Conservation (phyloP, 257 asterid genomes). For the Gardenia jasminoides region DNA sequence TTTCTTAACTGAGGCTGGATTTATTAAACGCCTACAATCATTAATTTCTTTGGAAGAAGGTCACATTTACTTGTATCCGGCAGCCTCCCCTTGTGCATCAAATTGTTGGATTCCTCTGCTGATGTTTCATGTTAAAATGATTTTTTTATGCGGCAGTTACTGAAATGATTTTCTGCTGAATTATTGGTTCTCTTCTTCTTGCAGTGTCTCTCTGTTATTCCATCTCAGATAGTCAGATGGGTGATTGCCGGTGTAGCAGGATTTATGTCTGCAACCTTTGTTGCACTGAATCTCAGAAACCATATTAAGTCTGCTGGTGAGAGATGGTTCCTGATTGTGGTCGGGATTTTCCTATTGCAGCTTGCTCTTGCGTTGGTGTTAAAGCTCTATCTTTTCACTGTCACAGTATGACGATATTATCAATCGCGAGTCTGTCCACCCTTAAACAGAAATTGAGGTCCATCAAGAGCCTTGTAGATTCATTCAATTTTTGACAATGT, state of each 20-base stretch:
- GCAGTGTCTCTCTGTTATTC: slow-evolving; percentile 91
- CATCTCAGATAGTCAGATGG: slow-evolving; percentile 87
- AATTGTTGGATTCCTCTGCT: not conserved
- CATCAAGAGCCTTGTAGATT: slow-evolving; percentile 28
- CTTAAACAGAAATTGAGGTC: slow-evolving; percentile 4
- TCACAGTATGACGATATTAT: slow-evolving; percentile 41
- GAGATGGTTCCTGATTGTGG: slow-evolving; percentile 87
- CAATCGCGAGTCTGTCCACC: not conserved
- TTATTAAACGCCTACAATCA: not conserved
- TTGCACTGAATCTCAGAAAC: slow-evolving; percentile 79
- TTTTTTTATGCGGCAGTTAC: not conserved
- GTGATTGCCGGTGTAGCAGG: slow-evolving; percentile 90
- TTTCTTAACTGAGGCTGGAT: not conserved
- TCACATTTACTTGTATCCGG: no score
- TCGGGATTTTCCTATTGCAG: slow-evolving; percentile 89
- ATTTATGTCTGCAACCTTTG: slow-evolving; percentile 88
- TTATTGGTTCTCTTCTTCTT: slow-evolving; percentile 16
- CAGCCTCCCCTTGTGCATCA: not conserved
- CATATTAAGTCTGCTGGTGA: slow-evolving; percentile 97
- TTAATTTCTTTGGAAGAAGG: not conserved
- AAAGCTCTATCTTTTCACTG: slow-evolving; percentile 74
- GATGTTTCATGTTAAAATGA: not conserved
- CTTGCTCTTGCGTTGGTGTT: slow-evolving; percentile 90
- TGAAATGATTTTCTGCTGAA: not conserved
- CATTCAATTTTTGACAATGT: slow-evolving; percentile 46